phyloP scores from a whole-genome alignment of 2,329 filamentous ascomycete species.

The Fusarium sp. region DNA sequence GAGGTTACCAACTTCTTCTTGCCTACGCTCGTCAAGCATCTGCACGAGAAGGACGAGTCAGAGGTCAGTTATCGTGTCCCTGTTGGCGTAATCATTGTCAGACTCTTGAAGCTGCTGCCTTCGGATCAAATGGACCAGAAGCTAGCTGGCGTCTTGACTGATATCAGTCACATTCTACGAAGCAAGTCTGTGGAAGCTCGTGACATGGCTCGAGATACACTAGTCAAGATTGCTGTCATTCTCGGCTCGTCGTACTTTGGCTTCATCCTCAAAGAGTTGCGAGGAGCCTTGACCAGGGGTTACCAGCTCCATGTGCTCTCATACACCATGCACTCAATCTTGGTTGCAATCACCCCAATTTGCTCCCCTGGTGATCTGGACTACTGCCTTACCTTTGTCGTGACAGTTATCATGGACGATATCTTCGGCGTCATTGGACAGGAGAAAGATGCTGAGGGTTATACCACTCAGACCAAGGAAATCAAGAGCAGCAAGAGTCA shows the following conservation, averaged over 20 bases:
- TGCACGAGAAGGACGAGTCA: constrained; percentile 94
- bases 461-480: constrained; percentile 95
- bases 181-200: constrained; percentile 89
- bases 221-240: constrained; percentile 83
- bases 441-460: constrained; percentile 97
- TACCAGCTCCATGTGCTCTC: constrained; percentile 96
- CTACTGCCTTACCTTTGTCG: constrained; percentile 82
- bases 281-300: constrained; percentile 82
- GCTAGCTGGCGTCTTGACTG: constrained; percentile 85
- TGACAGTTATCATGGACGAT: constrained; percentile 94
- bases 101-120: constrained; percentile 84
- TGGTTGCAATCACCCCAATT: constrained; percentile 78
- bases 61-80: constrained; percentile 94
- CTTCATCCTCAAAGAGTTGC: constrained; percentile 92
- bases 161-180: constrained; percentile 91
- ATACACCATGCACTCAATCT: constrained; percentile 91
- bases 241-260: constrained; percentile 86
- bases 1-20: constrained; percentile 82
- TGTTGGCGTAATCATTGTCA: constrained; percentile 88
- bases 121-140: constrained; percentile 76
- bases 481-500: constrained; percentile 98
- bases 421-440: constrained; percentile 93
- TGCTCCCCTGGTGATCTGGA: constrained; percentile 87
- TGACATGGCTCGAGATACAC: constrained; percentile 89
- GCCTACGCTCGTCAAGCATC: constrained; percentile 82